Percentiles rank a stretch among this genome's conserved stretches.
phyloP scores from a whole-genome alignment of 2,329 filamentous ascomycete species.

The Colletotrichum sansevieriae region DNA sequence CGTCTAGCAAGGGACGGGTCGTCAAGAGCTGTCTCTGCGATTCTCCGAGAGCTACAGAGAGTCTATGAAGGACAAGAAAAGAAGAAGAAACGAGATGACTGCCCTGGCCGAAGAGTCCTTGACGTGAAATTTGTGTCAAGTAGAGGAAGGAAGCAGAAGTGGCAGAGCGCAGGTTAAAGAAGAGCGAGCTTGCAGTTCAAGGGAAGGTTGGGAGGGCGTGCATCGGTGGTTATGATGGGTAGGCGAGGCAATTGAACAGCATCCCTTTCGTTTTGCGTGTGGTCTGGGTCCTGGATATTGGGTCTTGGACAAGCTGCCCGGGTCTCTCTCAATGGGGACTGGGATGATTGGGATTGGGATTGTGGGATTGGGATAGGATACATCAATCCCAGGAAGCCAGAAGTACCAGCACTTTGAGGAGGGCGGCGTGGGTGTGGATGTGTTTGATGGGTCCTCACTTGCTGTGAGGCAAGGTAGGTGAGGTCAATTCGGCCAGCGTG shows the following conservation, averaged over 20 bases:
- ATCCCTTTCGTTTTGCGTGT: conserved; percentile 38
- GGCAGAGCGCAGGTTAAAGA: conserved; percentile 41
- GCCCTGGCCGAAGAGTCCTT: conserved; percentile 35
- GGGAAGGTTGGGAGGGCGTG: conserved; percentile 34
- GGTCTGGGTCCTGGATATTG: conserved; percentile 38
- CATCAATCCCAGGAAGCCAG: conserved; percentile 2
- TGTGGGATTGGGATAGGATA: conserved; percentile 34
- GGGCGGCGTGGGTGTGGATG: conserved; percentile 39
- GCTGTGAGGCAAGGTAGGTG: conserved; percentile 34
- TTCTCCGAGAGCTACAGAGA: conserved; percentile 38
- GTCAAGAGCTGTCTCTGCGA: conserved; percentile 36
- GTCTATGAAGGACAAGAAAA: conserved; percentile 41
- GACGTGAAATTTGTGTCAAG: conserved; percentile 29
- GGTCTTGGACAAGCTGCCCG: conserved; percentile 27
- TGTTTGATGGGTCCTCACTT: conserved; percentile 36
- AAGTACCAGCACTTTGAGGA: conserved; percentile 29
- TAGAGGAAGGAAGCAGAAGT: conserved; percentile 17
- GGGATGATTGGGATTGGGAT: conserved; percentile 32
- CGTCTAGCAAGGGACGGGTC: conserved; percentile 6
- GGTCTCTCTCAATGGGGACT: conserved; percentile 34
- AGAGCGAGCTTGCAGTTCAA: conserved; percentile 33
- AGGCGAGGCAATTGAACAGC: conserved; percentile 37
- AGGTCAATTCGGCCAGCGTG: conserved; percentile 37
- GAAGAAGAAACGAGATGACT: conserved; percentile 41
- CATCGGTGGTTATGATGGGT: conserved; percentile 35